Evolutionary conservation across 2,329 filamentous ascomycete species (phyloP).

Genomic region (Cladophialophora carrionii): DNA sequence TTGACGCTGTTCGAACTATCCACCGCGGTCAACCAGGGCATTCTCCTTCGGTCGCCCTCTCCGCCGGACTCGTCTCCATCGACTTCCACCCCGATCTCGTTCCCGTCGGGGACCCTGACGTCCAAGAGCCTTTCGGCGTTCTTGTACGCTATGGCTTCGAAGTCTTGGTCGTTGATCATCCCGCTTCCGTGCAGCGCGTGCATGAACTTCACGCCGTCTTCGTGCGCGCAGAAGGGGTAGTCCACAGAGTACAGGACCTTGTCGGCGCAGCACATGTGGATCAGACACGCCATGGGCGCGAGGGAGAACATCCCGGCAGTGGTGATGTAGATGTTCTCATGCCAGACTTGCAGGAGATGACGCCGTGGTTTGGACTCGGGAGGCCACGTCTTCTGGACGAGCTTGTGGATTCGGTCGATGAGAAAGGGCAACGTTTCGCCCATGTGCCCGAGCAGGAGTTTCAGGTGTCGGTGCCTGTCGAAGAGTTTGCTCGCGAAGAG

Average conservation of each 20-base stretch:
- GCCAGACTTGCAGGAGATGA: constrained; percentile 56
- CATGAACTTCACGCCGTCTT: constrained; percentile 55
- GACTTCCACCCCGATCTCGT: constrained; percentile 23
- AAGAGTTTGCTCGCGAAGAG: constrained; percentile 60
- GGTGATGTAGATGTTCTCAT: constrained; percentile 62
- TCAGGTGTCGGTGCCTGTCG: constrained; percentile 58
- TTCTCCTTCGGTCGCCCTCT: constrained; percentile 1
- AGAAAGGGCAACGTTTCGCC: constrained; percentile 59
- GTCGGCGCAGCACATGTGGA: constrained; percentile 47
- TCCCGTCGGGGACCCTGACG: constrained; percentile 24
- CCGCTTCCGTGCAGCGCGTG: constrained; percentile 55
- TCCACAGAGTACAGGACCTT: constrained; percentile 61
- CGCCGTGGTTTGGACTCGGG: constrained; percentile 34
- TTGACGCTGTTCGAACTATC: constrained; percentile 11
- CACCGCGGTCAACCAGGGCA: constrained; percentile 25
- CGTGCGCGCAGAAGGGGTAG: constrained; percentile 59
- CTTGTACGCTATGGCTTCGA: constrained; percentile 54
- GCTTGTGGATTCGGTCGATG: constrained; percentile 49
- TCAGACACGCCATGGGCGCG: constrained; percentile 51
- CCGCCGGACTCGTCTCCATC: background rate
- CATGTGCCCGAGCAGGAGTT: constrained; percentile 60
- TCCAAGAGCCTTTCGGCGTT: constrained; percentile 57
- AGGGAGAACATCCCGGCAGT: constrained; percentile 60
- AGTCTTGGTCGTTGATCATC: constrained; percentile 54
- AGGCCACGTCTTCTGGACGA: constrained; percentile 28